These are phyloP conservation scores for Hypoxylon sp. DNA, from an alignment of 2,329 filamentous ascomycete genomes.

Conservation along the genomic window DNA sequence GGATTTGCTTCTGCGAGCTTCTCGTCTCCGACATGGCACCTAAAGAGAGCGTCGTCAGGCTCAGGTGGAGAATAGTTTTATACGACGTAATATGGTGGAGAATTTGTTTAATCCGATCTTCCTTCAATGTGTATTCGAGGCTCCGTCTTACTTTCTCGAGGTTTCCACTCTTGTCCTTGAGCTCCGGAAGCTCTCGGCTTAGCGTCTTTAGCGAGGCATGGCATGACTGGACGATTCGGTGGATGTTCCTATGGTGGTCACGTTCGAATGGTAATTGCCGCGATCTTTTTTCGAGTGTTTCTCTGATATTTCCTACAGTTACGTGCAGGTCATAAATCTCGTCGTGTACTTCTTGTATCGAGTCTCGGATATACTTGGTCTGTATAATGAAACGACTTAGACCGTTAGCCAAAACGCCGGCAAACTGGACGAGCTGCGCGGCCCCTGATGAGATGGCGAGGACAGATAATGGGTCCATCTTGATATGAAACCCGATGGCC, in stretches of 20 bases:
- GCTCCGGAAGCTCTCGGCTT: conserved; percentile 40
- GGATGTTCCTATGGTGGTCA: conserved; percentile 45
- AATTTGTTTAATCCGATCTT: conserved; percentile 42
- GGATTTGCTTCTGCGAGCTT: conserved; percentile 47
- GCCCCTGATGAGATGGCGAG: conserved; percentile 42
- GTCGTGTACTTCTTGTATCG: conserved; percentile 44
- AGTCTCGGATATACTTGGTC: conserved; percentile 32
- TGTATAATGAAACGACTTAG: conserved; percentile 44
- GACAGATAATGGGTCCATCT: conserved; percentile 39
- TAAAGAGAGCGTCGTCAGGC: conserved; percentile 48
- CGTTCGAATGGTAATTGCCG: conserved; percentile 44
- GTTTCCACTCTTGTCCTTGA: conserved; percentile 35
- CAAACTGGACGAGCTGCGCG: conserved; percentile 39
- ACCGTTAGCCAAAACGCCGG: conserved; percentile 39
- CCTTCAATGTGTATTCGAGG: conserved; percentile 43
- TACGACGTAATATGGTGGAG: conserved; percentile 46
- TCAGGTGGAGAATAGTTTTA: conserved; percentile 48
- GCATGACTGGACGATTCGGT: conserved; percentile 46
- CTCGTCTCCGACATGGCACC: conserved; percentile 44
- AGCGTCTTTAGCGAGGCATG: conserved; percentile 39
- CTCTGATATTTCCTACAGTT: conserved; percentile 37
- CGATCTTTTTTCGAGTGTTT: conserved; percentile 37
- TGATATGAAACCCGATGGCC: not conserved
- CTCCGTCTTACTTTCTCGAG: conserved; percentile 40
- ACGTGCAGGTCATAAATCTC: conserved; percentile 40